A percentile compares a stretch with the other conserved stretches of the same genome.
Evolutionary conservation across 1,139 yeast genomes (phyloP).

Genomic region (Hemisphaericaspora subhashii): DNA sequence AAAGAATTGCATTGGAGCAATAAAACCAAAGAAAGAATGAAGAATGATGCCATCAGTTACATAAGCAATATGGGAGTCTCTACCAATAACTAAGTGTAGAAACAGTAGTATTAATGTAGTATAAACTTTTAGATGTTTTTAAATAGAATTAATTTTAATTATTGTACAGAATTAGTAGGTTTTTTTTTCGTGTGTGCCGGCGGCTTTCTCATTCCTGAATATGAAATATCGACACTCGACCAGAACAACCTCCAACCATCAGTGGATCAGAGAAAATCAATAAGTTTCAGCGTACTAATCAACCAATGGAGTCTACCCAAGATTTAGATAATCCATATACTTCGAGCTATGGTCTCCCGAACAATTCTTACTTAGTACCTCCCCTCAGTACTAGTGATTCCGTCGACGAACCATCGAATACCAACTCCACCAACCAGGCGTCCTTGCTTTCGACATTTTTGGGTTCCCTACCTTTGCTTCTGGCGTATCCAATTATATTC

Average conservation of each 20-base stretch:
- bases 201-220: too few species aligned
- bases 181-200: too few species aligned
- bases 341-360: neutral
- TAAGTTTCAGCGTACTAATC: neutral
- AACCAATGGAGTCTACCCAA: neutral
- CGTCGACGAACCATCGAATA: neutral
- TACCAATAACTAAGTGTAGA: neutral
- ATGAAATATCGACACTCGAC: too few species aligned
- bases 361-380: neutral
- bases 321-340: neutral
- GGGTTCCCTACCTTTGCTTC: constrained; percentile 29
- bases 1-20: constrained; percentile 74
- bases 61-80: constrained; percentile 52
- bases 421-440: neutral
- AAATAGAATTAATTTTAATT: too few species aligned
- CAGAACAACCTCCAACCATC: too few species aligned
- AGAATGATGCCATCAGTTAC: constrained; percentile 51
- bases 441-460: constrained; percentile 13
- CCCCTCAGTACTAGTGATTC: too few species aligned
- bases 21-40: constrained; percentile 57
- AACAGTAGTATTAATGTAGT: too few species aligned
- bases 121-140: too few species aligned
- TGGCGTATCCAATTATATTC: constrained; percentile 28
- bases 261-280: neutral
- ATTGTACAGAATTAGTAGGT: too few species aligned